A percentile compares a stretch with the other conserved stretches of the same genome.
phyloP scores from a whole-genome alignment of 2,329 filamentous ascomycete species.

The Beauveria scarabaeidicola region DNA sequence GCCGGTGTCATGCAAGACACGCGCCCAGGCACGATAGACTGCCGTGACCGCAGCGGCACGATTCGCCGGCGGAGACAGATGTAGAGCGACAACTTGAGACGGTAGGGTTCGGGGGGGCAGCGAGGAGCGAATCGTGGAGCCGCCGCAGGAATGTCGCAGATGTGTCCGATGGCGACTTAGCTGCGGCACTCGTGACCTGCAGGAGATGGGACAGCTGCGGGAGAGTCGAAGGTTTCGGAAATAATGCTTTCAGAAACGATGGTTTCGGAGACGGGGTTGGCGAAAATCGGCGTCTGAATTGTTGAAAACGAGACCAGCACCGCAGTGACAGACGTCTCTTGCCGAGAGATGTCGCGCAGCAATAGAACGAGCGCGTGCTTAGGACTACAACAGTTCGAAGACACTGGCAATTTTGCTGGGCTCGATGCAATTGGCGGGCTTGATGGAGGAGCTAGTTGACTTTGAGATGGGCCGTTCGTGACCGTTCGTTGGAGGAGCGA shows the following conservation, averaged over 20 bases:
- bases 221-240: not conserved
- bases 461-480: conserved; percentile 3
- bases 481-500: not conserved
- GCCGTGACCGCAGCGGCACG: not conserved
- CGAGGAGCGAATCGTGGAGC: conserved; percentile 2
- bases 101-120: not conserved
- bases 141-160: conserved; percentile 11
- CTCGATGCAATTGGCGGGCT: not conserved
- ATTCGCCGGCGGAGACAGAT: not conserved
- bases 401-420: not conserved
- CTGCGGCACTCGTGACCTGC: not conserved
- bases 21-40: not conserved
- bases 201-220: not conserved
- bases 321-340: not conserved
- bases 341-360: not conserved
- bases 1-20: not conserved
- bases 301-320: not conserved
- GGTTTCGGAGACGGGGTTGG: not conserved
- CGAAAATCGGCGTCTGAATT: not conserved
- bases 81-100: not conserved
- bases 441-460: not conserved
- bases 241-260: not conserved
- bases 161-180: conserved; percentile 3
- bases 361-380: not conserved
- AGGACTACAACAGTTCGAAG: not conserved